Base-by-base conservation (phyloP, 2,329 filamentous ascomycete genomes). In the Chaetothyriales sp. region DNA sequence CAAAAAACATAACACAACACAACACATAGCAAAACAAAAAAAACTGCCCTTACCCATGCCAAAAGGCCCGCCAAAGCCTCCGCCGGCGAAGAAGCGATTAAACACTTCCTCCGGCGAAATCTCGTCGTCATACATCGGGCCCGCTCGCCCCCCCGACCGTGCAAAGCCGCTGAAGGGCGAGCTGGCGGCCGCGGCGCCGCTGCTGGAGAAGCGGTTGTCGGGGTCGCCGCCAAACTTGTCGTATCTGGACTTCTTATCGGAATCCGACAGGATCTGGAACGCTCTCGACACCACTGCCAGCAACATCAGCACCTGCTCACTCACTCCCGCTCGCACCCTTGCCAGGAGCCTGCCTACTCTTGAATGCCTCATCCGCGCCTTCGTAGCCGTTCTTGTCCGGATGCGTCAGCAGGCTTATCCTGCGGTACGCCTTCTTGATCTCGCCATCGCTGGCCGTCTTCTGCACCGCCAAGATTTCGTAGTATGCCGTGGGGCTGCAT, bases 311-410 rank as follows among this genome's bases (percentile, higher is more conserved):
- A 28, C 46, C 49, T 51, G n/a, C 50, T 47, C 43, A 51, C 18
- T 18, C 19, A 19, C 5, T 4, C 22, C 22, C 22, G 22, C 22
- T 25, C 22, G 19, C 22, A 25, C 4, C 15, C 4, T 25, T 5
- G 18, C 29, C 19, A 48, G 44, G n/a, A 20, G n/a, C 13, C 10
- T 47, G 70, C 76, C 68, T 64, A 81, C 78, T 86, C 75, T 98
- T 98, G 74, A 98, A 98, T 29, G 92, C 92, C 73, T 98, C 92
- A 67, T 95, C 92, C 51, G 92, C 90, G 54, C 94, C 82, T 40
- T 90, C 83, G 67, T 95, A 89, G 48, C 89, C 89, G 76, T 98
- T 98, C 75, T 98, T 98, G 75, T 98, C 92, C 57, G 92, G 92
- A 74, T 98, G 92, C 54, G 92, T 98, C 64, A 97, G 76, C 63